Evolutionary conservation across 164 flowering plant species (phyloP).

Genomic region (Dillenia turbinata): DNA sequence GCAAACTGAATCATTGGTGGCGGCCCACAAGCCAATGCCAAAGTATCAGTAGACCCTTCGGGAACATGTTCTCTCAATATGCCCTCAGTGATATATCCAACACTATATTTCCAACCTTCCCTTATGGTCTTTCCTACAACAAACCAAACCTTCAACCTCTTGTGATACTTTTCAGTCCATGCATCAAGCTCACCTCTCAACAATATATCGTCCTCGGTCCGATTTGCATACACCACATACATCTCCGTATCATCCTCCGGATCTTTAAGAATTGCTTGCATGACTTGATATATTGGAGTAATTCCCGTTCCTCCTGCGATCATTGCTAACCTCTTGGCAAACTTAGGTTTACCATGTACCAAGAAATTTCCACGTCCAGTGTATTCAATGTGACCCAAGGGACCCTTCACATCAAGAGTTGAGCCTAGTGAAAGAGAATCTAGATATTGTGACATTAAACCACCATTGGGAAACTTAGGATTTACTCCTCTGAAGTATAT

Average conservation of each 20-base stretch:
- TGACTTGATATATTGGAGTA: conserved; percentile 88
- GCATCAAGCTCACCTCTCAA: conserved; percentile 71
- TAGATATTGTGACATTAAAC: conserved; percentile 76
- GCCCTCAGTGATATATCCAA: conserved; percentile 60
- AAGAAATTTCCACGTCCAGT: conserved; percentile 60
- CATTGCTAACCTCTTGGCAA: conserved; percentile 75
- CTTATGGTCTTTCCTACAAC: conserved; percentile 42
- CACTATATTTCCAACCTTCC: conserved; percentile 80
- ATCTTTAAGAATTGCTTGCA: conserved; percentile 76
- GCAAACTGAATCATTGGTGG: conserved; percentile 92
- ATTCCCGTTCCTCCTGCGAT: conserved; percentile 95
- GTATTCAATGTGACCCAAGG: conserved; percentile 90
- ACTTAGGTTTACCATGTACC: conserved; percentile 66
- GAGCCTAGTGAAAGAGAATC: conserved; percentile 63
- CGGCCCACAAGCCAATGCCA: conserved; percentile 89
- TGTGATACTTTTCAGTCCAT: conserved; percentile 50
- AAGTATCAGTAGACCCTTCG: conserved; percentile 29
- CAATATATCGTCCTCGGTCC: conserved; percentile 85
- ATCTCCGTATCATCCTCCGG: conserved; percentile 88
- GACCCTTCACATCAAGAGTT: conserved; percentile 70
- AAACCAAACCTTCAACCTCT: conserved; percentile 81
- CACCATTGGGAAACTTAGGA: conserved; percentile 84
- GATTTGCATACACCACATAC: conserved; percentile 82
- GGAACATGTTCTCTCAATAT: conserved; percentile 76
- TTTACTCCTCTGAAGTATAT: conserved; percentile 67